Evolutionary conservation across 768 basidiomycete genomes (phyloP).

Genomic region (Tulasnella sp.): DNA sequence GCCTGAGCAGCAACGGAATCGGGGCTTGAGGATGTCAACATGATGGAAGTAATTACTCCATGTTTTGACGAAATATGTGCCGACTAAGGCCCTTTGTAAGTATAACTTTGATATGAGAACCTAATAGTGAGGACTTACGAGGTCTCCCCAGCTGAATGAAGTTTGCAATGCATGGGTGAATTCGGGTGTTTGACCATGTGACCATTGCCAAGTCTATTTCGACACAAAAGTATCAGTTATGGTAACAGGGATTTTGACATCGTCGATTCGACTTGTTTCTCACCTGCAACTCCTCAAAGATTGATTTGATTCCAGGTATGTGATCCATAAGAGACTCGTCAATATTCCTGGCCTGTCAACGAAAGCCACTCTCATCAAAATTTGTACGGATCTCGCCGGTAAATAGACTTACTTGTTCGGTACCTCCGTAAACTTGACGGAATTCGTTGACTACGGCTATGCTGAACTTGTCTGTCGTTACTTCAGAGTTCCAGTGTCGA

Average conservation of each 20-base stretch:
- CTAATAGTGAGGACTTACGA: slow-evolving; percentile 27
- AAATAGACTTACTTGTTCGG: slow-evolving; percentile 11
- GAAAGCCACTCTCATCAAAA: background rate
- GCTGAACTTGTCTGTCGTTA: slow-evolving; percentile 60
- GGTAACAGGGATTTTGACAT: background rate
- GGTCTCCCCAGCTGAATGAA: slow-evolving; percentile 29
- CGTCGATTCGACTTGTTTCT: slow-evolving; percentile 19
- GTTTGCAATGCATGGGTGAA: slow-evolving; percentile 52
- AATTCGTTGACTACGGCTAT: slow-evolving; percentile 59
- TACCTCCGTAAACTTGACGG: slow-evolving; percentile 35
- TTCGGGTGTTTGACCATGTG: slow-evolving; percentile 85
- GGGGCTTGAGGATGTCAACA: background rate
- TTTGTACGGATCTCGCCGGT: too few relatives aligned
- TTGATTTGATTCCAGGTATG: slow-evolving; percentile 33
- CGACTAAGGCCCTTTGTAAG: slow-evolving; percentile 28
- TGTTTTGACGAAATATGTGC: slow-evolving; percentile 48
- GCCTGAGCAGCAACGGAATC: slow-evolving; percentile 3
- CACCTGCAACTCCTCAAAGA: slow-evolving; percentile 55
- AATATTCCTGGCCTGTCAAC: background rate
- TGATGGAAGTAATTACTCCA: slow-evolving; percentile 36
- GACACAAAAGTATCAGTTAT: background rate
- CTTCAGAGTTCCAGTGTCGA: slow-evolving; percentile 34
- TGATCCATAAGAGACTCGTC: slow-evolving; percentile 26
- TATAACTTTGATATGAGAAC: slow-evolving; percentile 8
- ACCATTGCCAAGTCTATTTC: slow-evolving; percentile 79